A percentile compares a stretch with the other conserved stretches of the same genome.
Conservation (phyloP, 768 basidiomycete species). For the Rhizopogon vesiculosus region DNA sequence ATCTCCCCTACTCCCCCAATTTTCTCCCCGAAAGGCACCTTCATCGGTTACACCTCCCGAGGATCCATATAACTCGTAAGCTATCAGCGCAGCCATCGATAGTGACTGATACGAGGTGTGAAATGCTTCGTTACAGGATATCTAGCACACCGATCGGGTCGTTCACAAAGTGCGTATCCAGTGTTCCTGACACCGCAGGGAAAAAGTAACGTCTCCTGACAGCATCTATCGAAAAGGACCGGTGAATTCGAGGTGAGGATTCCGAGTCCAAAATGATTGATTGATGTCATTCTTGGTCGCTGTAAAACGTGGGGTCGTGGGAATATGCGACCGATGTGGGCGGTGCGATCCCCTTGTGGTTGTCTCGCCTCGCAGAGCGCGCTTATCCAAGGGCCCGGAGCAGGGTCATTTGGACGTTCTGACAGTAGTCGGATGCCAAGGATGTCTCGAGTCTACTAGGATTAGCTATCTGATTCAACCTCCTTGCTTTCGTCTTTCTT, state of each 20-base stretch:
- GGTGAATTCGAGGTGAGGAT: constrained; percentile 18
- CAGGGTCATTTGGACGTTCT: constrained; percentile 6
- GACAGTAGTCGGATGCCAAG: constrained; percentile 11
- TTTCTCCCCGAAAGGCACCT: not conserved
- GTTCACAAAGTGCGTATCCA: not conserved
- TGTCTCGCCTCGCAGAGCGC: not conserved
- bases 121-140: constrained; percentile 1
- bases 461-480: constrained; percentile 8
- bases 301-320: constrained; percentile 40
- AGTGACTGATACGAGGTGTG: constrained; percentile 4
- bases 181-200: not conserved
- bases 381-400: not conserved
- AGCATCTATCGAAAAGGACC: not conserved
- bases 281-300: constrained; percentile 26
- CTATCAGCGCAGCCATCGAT: constrained; percentile 8
- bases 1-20: constrained; percentile 13
- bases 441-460: too few relatives aligned
- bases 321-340: constrained; percentile 16
- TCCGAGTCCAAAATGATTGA: not conserved
- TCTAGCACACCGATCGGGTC: not conserved
- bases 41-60: constrained; percentile 1
- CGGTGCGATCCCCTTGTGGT: constrained; percentile 1
- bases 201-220: not conserved
- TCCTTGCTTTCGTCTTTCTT: constrained; percentile 1
- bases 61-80: constrained; percentile 11